phyloP scores from a whole-genome alignment of 495 filamentous ascomycete species.

The Podospora didyma region DNA sequence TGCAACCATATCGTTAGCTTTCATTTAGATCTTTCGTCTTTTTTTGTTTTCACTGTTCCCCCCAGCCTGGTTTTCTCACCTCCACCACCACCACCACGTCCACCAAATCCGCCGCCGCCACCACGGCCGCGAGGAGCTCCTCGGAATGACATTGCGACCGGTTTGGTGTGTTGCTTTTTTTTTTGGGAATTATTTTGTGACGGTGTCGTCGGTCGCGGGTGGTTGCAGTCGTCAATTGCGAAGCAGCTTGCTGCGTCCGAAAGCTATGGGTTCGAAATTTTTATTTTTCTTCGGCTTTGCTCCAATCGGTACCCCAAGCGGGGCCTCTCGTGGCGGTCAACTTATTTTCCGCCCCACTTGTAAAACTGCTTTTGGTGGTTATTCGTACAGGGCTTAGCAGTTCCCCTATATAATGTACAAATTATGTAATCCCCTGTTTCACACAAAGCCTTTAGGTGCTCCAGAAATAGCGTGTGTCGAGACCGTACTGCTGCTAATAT shows the following conservation, averaged over 20 bases:
- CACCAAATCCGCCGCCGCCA: conserved; percentile 23
- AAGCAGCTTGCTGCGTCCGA: neutral
- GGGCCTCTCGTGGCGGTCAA: conserved; percentile 9
- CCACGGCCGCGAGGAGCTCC: conserved; percentile 29
- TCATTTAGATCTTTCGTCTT: neutral
- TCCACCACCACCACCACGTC: conserved; percentile 10
- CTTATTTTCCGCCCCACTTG: conserved; percentile 4
- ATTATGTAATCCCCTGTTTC: too few relatives aligned
- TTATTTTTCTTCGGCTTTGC: conserved; percentile 4
- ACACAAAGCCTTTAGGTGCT: too few relatives aligned
- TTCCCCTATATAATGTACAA: too few relatives aligned
- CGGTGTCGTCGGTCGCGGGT: neutral
- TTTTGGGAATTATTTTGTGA: neutral
- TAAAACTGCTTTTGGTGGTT: neutral
- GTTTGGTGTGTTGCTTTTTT: neutral
- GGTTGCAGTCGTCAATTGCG: neutral
- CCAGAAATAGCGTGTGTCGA: too few relatives aligned
- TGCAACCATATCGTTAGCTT: too few relatives aligned
- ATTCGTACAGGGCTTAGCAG: too few relatives aligned
- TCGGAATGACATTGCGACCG: conserved; percentile 25
- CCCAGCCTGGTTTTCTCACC: conserved; percentile 10
- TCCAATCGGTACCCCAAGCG: neutral
- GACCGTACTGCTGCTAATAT: too few relatives aligned
- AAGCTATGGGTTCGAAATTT: conserved; percentile 5
- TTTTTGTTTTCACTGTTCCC: neutral